A percentile compares a stretch with the other conserved stretches of the same genome.
These are phyloP conservation scores for Schrenkiella parvula DNA, from an alignment of 345 rosid species.

Conservation along the genomic window DNA sequence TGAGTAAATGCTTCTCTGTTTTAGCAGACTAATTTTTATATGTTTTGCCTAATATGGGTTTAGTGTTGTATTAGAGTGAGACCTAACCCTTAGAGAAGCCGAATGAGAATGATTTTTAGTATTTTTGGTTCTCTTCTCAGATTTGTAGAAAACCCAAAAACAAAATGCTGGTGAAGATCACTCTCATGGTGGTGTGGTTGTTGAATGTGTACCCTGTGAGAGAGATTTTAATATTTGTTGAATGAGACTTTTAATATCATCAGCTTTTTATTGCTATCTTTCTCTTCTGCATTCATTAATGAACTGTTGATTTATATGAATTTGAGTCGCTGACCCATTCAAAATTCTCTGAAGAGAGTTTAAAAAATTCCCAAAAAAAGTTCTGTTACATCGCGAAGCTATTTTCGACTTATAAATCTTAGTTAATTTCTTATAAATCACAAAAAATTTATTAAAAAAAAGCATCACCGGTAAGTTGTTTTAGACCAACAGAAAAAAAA, in stretches of 20 bases:
- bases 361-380: not conserved
- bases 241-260: conserved; percentile 10
- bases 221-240: conserved; percentile 4
- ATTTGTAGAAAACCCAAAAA: not conserved
- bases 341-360: not conserved
- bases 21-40: conserved; percentile 15
- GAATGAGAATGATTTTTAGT: conserved; percentile 6
- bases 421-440: not conserved
- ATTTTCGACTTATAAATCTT: not conserved
- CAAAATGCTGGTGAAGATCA: not conserved
- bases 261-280: not conserved
- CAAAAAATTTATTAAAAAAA: not conserved
- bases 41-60: conserved; percentile 24
- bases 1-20: conserved; percentile 20
- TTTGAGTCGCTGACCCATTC: not conserved
- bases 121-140: conserved; percentile 17
- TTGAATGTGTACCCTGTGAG: conserved; percentile 24
- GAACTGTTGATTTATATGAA: not conserved
- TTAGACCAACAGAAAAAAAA: too few species aligned
- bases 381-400: not conserved
- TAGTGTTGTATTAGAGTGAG: conserved; percentile 27
- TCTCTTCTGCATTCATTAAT: not conserved
- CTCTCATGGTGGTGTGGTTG: conserved; percentile 24
- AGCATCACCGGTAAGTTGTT: not conserved
- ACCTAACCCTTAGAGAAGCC: conserved; percentile 20